phyloP scores from a whole-genome alignment of 352 stramenopile species.

The Phytophthora pluvialis region DNA sequence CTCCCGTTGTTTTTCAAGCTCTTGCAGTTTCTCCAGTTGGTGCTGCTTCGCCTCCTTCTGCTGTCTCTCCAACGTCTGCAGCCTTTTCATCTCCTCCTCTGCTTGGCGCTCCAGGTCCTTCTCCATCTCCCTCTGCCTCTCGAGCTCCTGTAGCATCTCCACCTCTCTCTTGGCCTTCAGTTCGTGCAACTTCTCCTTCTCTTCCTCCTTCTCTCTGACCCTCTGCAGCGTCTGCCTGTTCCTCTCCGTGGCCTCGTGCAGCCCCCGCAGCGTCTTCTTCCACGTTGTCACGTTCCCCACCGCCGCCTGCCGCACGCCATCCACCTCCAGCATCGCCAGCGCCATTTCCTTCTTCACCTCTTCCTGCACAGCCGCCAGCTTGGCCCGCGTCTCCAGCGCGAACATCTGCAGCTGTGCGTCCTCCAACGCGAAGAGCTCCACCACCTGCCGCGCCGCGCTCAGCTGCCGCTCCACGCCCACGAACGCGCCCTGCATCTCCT shows the following conservation, averaged over 20 bases:
- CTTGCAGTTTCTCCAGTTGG: constrained; percentile 8
- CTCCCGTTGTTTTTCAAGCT: constrained; percentile 2
- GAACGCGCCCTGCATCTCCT: constrained; percentile 27
- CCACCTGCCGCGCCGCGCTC: constrained; percentile 16
- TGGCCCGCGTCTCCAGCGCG: constrained; percentile 23
- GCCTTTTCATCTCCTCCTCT: constrained; percentile 9
- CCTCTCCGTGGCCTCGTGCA: constrained; percentile 25
- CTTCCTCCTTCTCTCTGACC: constrained; percentile 10
- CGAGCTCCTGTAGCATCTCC: constrained; percentile 19
- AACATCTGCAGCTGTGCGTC: constrained; percentile 30
- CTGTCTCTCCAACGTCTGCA: constrained; percentile 11
- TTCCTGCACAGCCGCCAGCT: constrained; percentile 17
- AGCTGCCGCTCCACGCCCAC: constrained; percentile 31
- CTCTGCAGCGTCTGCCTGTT: constrained; percentile 22
- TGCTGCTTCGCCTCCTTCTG: constrained; percentile 4
- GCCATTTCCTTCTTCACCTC: constrained; percentile 23
- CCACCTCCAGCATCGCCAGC: constrained; percentile 18
- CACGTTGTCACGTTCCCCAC: constrained; percentile 26
- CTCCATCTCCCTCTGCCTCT: constrained; percentile 10
- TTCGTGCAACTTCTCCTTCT: constrained; percentile 3
- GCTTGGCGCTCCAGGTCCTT: constrained; percentile 2
- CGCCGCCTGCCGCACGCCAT: constrained; percentile 1
- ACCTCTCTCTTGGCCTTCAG: constrained; percentile 8
- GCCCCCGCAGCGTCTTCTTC: constrained; percentile 25
- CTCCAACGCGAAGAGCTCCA: constrained; percentile 33